phyloP scores from a whole-genome alignment of 2,329 filamentous ascomycete genomes.

The Clarireedia monteithiana region DNA sequence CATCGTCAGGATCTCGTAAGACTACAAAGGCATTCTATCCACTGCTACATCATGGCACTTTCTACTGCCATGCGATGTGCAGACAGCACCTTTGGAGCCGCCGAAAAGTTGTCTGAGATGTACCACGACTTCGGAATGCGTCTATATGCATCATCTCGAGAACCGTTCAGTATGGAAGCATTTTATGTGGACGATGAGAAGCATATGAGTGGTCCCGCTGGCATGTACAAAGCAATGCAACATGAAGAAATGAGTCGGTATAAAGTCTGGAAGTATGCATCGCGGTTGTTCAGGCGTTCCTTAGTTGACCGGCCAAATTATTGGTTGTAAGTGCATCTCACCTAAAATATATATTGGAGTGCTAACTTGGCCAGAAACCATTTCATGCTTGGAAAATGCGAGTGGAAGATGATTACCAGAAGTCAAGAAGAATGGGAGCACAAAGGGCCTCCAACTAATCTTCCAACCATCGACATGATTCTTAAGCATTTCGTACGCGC shows the following conservation, averaged over 20 bases:
- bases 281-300: slow-evolving; percentile 51
- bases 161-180: slow-evolving; percentile 60
- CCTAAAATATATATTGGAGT: neutral
- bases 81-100: slow-evolving; percentile 44
- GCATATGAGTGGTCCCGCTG: slow-evolving; percentile 46
- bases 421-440: slow-evolving; percentile 34
- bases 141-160: slow-evolving; percentile 60
- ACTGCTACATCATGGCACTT: slow-evolving; percentile 55
- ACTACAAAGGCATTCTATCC: slow-evolving; percentile 30
- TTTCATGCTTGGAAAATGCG: slow-evolving; percentile 63
- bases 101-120: slow-evolving; percentile 53
- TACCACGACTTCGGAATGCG: slow-evolving; percentile 62
- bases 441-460: slow-evolving; percentile 27
- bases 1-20: slow-evolving; percentile 29
- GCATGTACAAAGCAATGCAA: slow-evolving; percentile 49
- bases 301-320: slow-evolving; percentile 49
- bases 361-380: slow-evolving; percentile 41
- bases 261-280: slow-evolving; percentile 58
- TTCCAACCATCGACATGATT: slow-evolving; percentile 36
- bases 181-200: slow-evolving; percentile 56
- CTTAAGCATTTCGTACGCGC: slow-evolving; percentile 50
- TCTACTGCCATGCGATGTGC: slow-evolving; percentile 51
- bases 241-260: slow-evolving; percentile 52
- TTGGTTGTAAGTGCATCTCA: slow-evolving; percentile 46
- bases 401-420: slow-evolving; percentile 61